These are phyloP conservation scores for Ceratobasidium sp. DNA, from an alignment of 1,284 basidiomycete genomes.

Conservation along the genomic window DNA sequence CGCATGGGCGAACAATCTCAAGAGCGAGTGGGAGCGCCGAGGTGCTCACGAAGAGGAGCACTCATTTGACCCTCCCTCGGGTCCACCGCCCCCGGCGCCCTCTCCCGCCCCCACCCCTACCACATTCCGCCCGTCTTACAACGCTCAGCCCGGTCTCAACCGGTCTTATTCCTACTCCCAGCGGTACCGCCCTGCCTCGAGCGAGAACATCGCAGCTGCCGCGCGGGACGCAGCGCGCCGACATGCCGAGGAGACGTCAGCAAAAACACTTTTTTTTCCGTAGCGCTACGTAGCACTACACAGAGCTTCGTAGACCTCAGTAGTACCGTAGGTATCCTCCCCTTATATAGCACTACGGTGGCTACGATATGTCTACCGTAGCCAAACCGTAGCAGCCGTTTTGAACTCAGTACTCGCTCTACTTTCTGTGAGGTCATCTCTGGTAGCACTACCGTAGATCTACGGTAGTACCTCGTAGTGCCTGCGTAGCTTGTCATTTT, in stretches of 20 bases:
- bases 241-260: slow-evolving; percentile 43
- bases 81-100: slow-evolving; percentile 14
- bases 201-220: slow-evolving; percentile 22
- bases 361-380: too few species aligned
- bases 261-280: too few species aligned
- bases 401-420: too few species aligned
- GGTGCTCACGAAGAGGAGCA: slow-evolving; percentile 39
- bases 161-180: slow-evolving; percentile 7
- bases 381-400: too few species aligned
- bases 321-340: too few species aligned
- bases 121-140: background rate
- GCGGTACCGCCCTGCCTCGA: slow-evolving; percentile 20
- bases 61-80: background rate
- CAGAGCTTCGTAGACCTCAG: too few species aligned
- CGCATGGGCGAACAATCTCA: slow-evolving; percentile 31
- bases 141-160: background rate
- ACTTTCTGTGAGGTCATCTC: too few species aligned
- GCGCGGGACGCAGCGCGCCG: slow-evolving; percentile 6
- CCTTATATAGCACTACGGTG: too few species aligned
- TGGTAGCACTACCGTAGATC: too few species aligned
- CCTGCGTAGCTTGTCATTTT: too few species aligned
- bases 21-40: slow-evolving; percentile 42
- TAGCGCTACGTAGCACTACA: too few species aligned
- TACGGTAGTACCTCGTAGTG: too few species aligned
- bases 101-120: slow-evolving; percentile 5